Base-by-base conservation (phyloP, 306 rosid species). In the Potentilla sterilis region DNA sequence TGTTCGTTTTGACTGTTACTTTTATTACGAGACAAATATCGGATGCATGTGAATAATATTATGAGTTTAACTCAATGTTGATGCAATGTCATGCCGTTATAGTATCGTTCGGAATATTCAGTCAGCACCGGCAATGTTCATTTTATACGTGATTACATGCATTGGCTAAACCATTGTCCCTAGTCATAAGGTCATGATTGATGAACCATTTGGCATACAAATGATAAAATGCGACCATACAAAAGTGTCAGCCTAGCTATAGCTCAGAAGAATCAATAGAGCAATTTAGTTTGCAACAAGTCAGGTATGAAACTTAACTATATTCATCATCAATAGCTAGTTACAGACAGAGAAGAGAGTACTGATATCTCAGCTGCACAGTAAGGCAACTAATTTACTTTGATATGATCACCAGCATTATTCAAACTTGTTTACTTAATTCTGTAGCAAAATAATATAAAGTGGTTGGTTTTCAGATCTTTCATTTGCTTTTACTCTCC, bases 31-130 rank as follows among this genome's bases (percentile, higher is more conserved):
- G 28, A 28, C 28, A 28, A 28, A 28, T 1, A 28, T 28, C 28
- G 28, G 28, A 28, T 28, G 28, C 28, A 28, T 28, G 28, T 28
- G 1, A 28, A 28, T 28, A 28, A 28, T 28, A 28, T 28, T 28
- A 28, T 1, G 28, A 28, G 28, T 28, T 28, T 28, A 28, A 28
- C 28, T 28, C 0, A 1, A 28, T 28, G 28, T 28, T 28, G 28
- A 28, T 28, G 28, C 28, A 28, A 28, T 28, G 28, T 28, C 28
- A 28, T 28, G 28, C 28, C 28, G 28, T 28, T 28, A 28, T 28
- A 3, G 69, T 87, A 77, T 83, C 85, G 82, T 75, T 89, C 82
- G 83, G 64, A 22, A 61, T 70, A 49, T 15, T 58, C 47, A 37
- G 58, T 9, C 57, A 19, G 38, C 59, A 66, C 22, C 10, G n/a